Evolutionary conservation across 2,329 filamentous ascomycete genomes (phyloP).

Genomic region (Fusarium cicatricum): DNA sequence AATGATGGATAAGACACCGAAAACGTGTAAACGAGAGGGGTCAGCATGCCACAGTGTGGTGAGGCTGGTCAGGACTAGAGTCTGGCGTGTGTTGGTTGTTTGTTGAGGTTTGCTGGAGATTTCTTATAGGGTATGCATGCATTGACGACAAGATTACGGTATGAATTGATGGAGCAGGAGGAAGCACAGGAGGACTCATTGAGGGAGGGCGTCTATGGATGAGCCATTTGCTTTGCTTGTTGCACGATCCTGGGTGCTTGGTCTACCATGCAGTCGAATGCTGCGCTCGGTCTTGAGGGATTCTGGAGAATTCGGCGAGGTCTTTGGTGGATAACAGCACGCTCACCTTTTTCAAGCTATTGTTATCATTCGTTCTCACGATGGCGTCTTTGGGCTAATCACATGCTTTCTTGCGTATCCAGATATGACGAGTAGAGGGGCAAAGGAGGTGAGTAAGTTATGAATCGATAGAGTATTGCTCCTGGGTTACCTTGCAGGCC

Average conservation of each 20-base stretch:
- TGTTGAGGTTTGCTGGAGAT: neutral
- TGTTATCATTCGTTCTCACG: neutral
- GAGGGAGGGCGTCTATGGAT: slow-evolving; percentile 5
- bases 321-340: slow-evolving; percentile 12
- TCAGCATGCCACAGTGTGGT: slow-evolving; percentile 12
- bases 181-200: neutral
- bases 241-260: neutral
- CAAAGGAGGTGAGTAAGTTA: slow-evolving; percentile 4
- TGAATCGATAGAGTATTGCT: neutral
- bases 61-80: slow-evolving; percentile 14
- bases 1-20: slow-evolving; percentile 2
- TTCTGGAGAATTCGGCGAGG: slow-evolving; percentile 7
- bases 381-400: slow-evolving; percentile 1
- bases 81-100: slow-evolving; percentile 17
- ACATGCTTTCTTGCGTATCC: neutral
- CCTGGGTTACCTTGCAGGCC: neutral
- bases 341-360: neutral
- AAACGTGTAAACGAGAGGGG: slow-evolving; percentile 14
- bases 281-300: slow-evolving; percentile 6
- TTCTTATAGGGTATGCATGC: neutral
- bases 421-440: neutral
- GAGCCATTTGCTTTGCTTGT: slow-evolving; percentile 10
- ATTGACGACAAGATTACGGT: slow-evolving; percentile 1
- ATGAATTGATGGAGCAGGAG: neutral
- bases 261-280: neutral